Conservation (phyloP, 2,329 filamentous ascomycete genomes). For the Ceratocystis papillata region DNA sequence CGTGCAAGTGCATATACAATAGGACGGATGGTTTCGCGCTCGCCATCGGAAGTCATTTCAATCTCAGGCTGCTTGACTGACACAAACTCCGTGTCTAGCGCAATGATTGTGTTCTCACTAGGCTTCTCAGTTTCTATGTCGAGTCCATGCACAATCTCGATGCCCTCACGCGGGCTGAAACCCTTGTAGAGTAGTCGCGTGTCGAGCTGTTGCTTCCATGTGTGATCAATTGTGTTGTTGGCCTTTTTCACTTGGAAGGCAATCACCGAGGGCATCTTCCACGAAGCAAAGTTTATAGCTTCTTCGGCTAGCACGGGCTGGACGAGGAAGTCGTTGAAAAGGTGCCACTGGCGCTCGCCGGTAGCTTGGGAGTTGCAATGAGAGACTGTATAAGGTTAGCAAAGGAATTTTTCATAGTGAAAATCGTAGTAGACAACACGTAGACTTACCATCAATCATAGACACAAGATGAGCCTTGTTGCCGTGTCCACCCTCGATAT, state of each 20-base stretch:
- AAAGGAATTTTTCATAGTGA: neutral
- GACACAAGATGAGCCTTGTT: slow-evolving; percentile 87
- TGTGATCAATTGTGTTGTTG: slow-evolving; percentile 71
- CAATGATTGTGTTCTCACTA: slow-evolving; percentile 62
- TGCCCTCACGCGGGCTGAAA: slow-evolving; percentile 30
- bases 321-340: slow-evolving; percentile 96
- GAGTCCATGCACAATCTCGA: slow-evolving; percentile 51
- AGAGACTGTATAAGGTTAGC: slow-evolving; percentile 18
- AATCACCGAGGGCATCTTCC: slow-evolving; percentile 86
- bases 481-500: slow-evolving; percentile 67
- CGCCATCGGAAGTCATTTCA: slow-evolving; percentile 89
- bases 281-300: slow-evolving; percentile 75
- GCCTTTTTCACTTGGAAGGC: slow-evolving; percentile 73
- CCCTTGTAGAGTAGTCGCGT: slow-evolving; percentile 74
- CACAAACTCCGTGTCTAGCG: slow-evolving; percentile 94
- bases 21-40: slow-evolving; percentile 81
- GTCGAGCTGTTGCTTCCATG: slow-evolving; percentile 77
- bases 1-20: slow-evolving; percentile 86
- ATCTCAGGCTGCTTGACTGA: slow-evolving; percentile 87
- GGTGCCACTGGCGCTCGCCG: slow-evolving; percentile 67
- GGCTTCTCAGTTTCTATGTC: slow-evolving; percentile 53
- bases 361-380: slow-evolving; percentile 34
- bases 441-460: slow-evolving; percentile 63
- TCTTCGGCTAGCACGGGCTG: slow-evolving; percentile 64
- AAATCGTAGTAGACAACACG: slow-evolving; percentile 1